Base-by-base conservation (phyloP, 2,329 filamentous ascomycete genomes). In the Colletotrichum gigasporum region DNA sequence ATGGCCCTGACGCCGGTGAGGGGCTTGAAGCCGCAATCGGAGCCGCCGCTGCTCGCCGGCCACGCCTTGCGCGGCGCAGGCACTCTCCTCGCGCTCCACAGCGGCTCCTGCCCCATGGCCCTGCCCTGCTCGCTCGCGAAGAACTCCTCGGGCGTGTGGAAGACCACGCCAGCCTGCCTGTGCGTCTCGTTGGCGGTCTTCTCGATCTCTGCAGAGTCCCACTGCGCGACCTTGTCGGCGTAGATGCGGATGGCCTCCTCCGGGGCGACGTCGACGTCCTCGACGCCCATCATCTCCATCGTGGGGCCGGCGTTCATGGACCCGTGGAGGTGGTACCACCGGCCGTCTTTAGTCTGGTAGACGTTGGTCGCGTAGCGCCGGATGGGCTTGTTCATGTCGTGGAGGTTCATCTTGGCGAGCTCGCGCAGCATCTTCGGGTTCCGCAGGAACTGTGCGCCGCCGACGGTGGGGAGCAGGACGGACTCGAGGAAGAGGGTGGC, bases 261-360 rank as follows among this genome's bases (percentile, higher is more conserved):
- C 5, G 72, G 69, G 1, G 41, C 65, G 2, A 69, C 64, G n/a
- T 73, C 70, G 8, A 48, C 48, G 34, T 69, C 67, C 6, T 69
- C 63, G 8, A 79, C 59, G 0, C 69, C 75, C 2, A 78, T 63
- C 75, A 78, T 78, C 16, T 58, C 47, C 68, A 78, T 65, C 14
- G 70, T 73, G 3, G 66, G 63, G 7, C 53, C 62, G 10, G 76
- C 71, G 24, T 77, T 71, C 44, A 78, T 63, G 1, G 75, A 72
- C 2, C 75, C 75, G 45, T 78, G 76, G 2, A 77, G 63, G 32
- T 78, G 76, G 52, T 76, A 78, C 70, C 71, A 78, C 7, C 73
- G 68, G 0, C 72, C 72, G 26, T 77, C 75, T 11, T 72, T 71
- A 1, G 76, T 76, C 35, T 71, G 70, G 54, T 78, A 77, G 6